A percentile compares a stretch with the other conserved stretches of the same genome.
These are phyloP conservation scores for Hypoxylon intermedium DNA, from an alignment of 495 filamentous ascomycete species.

Conservation along the genomic window DNA sequence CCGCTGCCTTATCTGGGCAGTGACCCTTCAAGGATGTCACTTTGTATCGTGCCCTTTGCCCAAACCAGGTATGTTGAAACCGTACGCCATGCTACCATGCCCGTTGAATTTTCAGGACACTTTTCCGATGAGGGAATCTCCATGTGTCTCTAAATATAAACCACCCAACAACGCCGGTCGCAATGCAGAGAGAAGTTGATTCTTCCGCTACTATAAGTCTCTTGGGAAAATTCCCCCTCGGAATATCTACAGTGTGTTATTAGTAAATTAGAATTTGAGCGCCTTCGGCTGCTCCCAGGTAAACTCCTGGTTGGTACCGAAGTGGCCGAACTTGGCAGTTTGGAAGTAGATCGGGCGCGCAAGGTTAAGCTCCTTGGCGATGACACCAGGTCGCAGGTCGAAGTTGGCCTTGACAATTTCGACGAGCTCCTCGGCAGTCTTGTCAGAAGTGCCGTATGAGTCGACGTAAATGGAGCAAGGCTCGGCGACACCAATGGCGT, in stretches of 20 bases:
- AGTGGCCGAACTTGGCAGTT: constrained; percentile 99
- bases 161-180: constrained; percentile 47
- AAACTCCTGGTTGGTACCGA: constrained; percentile 95
- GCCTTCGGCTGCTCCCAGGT: constrained; percentile 97
- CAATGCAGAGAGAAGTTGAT: constrained; percentile 57
- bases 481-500: constrained; percentile 98
- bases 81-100: constrained; percentile 49
- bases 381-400: constrained; percentile 95
- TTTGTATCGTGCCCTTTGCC: constrained; percentile 29
- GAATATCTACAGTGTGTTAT: constrained; percentile 31
- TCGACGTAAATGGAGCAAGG: constrained; percentile 91
- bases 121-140: constrained; percentile 50
- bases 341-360: constrained; percentile 95
- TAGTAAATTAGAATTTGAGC: constrained; percentile 74
- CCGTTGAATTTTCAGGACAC: constrained; percentile 45
- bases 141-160: constrained; percentile 45
- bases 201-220: constrained; percentile 46
- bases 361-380: constrained; percentile 96
- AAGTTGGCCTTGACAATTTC: constrained; percentile 95
- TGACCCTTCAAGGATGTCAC: constrained; percentile 30
- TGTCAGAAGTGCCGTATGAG: constrained; percentile 79
- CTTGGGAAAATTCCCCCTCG: constrained; percentile 40
- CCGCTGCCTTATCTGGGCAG: constrained; percentile 32
- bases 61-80: constrained; percentile 49
- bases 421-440: constrained; percentile 80